Conservation (phyloP, 2,329 filamentous ascomycete genomes). For the Escovopsis weberi region DNA sequence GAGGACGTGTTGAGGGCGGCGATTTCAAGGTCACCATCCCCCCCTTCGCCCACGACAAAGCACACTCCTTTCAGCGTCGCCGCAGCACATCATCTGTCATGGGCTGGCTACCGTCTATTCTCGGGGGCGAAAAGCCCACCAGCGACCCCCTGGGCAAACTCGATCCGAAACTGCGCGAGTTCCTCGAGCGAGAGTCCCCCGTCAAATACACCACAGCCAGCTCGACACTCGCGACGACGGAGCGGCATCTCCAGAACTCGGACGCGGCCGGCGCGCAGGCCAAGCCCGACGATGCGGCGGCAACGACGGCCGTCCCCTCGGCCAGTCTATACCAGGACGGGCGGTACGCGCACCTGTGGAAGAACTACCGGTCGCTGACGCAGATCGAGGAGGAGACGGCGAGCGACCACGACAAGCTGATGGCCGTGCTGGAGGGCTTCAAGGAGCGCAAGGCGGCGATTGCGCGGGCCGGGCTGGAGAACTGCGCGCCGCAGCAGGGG, state of each 20-base stretch:
- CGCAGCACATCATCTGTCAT: slow-evolving; percentile 17
- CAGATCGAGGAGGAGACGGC: slow-evolving; percentile 55
- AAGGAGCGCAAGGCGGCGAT: slow-evolving; percentile 70
- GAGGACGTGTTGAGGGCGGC: no score
- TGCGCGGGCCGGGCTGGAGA: slow-evolving; percentile 74
- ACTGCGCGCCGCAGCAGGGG: slow-evolving; percentile 78
- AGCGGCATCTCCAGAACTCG: slow-evolving; percentile 2
- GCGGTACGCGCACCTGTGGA: slow-evolving; percentile 79
- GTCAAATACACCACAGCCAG: slow-evolving; percentile 41
- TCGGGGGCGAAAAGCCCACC: slow-evolving; percentile 30
- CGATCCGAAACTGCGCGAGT: slow-evolving; percentile 71
- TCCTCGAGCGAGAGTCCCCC: slow-evolving; percentile 70
- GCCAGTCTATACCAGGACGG: slow-evolving; percentile 44
- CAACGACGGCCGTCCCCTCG: slow-evolving; percentile 22
- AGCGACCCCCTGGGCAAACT: slow-evolving; percentile 54
- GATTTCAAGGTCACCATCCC: no score
- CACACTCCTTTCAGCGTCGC: no score
- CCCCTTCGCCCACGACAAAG: no score
- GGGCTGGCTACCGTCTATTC: slow-evolving; percentile 44
- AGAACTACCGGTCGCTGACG: slow-evolving; percentile 63
- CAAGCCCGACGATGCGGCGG: slow-evolving; percentile 2
- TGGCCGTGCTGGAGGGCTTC: slow-evolving; percentile 67
- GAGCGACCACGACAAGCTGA: slow-evolving; percentile 65
- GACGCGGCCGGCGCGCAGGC: slow-evolving; percentile 9
- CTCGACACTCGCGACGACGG: slow-evolving; percentile 9